Evolutionary conservation across 768 basidiomycete species (phyloP), one percentile per base, ranked within the genome.

Genomic region (Naganishia antarctica): DNA sequence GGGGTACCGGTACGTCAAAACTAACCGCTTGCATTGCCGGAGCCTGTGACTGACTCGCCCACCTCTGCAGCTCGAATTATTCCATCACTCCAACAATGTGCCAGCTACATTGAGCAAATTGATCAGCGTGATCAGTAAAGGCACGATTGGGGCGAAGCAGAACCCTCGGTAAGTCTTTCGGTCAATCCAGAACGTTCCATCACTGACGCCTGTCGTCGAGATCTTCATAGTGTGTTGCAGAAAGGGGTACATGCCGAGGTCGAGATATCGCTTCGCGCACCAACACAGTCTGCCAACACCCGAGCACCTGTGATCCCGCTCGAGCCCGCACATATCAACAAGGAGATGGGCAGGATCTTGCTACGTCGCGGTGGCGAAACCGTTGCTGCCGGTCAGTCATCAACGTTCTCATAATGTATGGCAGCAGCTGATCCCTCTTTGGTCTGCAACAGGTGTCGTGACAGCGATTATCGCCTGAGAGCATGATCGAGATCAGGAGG

Each of bases 301-400:
- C 73, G 77, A 34, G 79, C 80, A 16, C 81, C 84, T 8, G 82
- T 86, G 1, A 87, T 97, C 26, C 90, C 96, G 13, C 73, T 98
- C 16, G 96, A 98, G 74, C 83, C 89, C 1, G 94, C 96, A 69
- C 78, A 85, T 0, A 79, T 79, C 7, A 98, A 93, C 79, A 99
- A 98, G 78, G 90, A 93, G 61, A 96, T 98, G 96, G 96, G 96
- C 0, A 80, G 96, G 49, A 83, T 99, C 57, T 74, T 99, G 67
- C 81, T 99, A 64, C 81, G 96, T 46, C 80, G 94, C 60, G 86
- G 85, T 31, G 96, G 96, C 0, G 93, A 97, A 79, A 97, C 96
- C 0, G 88, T 99, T 65, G 91, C 86, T 41, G 93, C 93, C 47
- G 93, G 92, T 87, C 53, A 57, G 53, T 40, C 9, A 34, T 23